A percentile compares a stretch with the other conserved stretches of the same genome.
Evolutionary conservation across 1,284 basidiomycete genomes (phyloP).

Genomic region (Gymnopus androsaceus): DNA sequence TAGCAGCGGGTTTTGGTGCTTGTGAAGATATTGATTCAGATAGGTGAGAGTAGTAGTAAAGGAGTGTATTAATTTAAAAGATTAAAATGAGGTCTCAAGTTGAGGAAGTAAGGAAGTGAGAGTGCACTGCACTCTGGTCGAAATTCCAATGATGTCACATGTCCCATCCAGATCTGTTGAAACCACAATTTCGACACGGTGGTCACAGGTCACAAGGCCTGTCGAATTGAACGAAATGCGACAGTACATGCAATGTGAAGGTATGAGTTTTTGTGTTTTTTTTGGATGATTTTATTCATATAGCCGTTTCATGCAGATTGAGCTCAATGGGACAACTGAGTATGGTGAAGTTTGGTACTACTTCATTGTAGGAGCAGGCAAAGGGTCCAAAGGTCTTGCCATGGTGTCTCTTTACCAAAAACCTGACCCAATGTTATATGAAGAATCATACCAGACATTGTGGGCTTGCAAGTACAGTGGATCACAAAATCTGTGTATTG

Average conservation of each 20-base stretch:
- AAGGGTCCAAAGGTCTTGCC: conserved; percentile 16
- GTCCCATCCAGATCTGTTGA: no score
- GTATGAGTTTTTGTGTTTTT: conserved; percentile 16
- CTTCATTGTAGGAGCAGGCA: conserved; percentile 14
- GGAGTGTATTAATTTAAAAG: no score
- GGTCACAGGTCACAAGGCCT: no score
- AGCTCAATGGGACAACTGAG: conserved; percentile 2
- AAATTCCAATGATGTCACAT: no score
- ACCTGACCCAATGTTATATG: conserved; percentile 21
- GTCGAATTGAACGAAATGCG: no score
- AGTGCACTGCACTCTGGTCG: no score
- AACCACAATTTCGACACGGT: no score
- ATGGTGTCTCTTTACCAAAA: conserved; percentile 23
- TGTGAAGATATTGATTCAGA: no score
- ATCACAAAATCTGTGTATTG: conserved; percentile 18
- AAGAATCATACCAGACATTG: conserved; percentile 23
- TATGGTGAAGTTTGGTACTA: conserved; percentile 31
- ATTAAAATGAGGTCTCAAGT: no score
- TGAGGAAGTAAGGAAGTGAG: no score
- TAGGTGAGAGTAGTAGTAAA: no score
- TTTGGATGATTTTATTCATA: not conserved
- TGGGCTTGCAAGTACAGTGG: conserved; percentile 23
- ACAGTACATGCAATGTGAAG: conserved; percentile 29
- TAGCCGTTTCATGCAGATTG: conserved; percentile 9
- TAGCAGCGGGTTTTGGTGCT: no score